Base-by-base conservation (phyloP, 345 rosid species). In the Populus pruinosa region DNA sequence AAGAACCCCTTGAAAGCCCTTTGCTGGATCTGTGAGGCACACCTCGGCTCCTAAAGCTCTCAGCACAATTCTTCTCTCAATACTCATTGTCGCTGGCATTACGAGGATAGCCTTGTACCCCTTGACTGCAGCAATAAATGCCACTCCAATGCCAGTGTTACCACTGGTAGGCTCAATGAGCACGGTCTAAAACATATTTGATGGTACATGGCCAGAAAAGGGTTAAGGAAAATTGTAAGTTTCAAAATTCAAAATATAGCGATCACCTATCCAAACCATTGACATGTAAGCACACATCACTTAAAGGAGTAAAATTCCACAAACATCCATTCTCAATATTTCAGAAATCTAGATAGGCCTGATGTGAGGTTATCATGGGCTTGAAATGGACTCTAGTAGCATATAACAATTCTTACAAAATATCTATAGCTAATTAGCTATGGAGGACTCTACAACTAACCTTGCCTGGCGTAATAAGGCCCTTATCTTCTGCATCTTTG, bases 401-500 rank as follows among this genome's bases (percentile, higher is more conserved):
- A 14, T 14, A 47, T 47, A 1, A 13, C 18, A 47, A 47, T 12
- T 12, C 50, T 47, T 13, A 47, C 50, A 14, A 13, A 47, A 14
- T 18, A 47, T 14, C 53, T 47, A 3, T 47, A 14, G 5, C 13
- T 21, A 17, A 41, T 62, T 29, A 74, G 39, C 14, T 27, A 35
- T 73, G 59, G 9, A 23, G 14, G 1, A 14, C 5, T 21, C 11
- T 17, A 73, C 8, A 18, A 43, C 81, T 77, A 82, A 94, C 98
- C 97, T 91, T 90, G 80, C 97, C 98, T 65, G 98, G 93, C 29
- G 88, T 61, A 78, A 95, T 95, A 50, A 86, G 66, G 56, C 94
- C 96, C 80, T 79, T 91, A 73, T 89, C 87, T 88, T 95, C 99
- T 55, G 98, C 99, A 86, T 95, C 98, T 77, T 83, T 67, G 77